Conservation (phyloP, 371 early-diverging fungal species). For the Apophysomyces variabilis region DNA sequence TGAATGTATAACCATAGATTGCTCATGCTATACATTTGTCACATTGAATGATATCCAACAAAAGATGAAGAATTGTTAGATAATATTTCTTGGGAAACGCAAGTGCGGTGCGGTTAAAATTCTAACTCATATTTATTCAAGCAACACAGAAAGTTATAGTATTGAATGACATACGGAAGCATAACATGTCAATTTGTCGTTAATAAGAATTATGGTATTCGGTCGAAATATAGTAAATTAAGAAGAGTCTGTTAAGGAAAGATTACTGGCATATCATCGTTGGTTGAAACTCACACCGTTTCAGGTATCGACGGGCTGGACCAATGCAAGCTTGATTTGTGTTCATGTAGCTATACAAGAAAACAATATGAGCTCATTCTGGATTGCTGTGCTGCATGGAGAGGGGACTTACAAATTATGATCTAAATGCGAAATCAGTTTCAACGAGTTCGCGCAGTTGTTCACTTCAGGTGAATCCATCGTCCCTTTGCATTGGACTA, state of each 20-base stretch:
- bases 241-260: too few species aligned
- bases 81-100: not conserved
- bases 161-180: too few species aligned
- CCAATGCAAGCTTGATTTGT: conserved; percentile 3
- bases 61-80: not conserved
- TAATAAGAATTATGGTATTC: not conserved
- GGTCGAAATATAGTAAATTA: not conserved
- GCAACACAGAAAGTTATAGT: too few species aligned
- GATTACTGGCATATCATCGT: not conserved
- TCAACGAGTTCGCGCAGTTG: not conserved
- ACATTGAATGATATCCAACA: not conserved
- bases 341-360: not conserved
- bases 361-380: not conserved
- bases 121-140: too few species aligned
- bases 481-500: not conserved
- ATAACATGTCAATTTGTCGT: too few species aligned
- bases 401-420: not conserved
- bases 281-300: not conserved
- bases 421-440: not conserved
- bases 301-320: not conserved
- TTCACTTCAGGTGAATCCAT: not conserved
- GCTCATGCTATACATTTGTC: not conserved
- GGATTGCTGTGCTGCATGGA: not conserved
- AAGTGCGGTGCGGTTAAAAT: not conserved
- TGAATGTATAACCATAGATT: not conserved